Conservation (phyloP, 1,284 basidiomycete species). For the Amylostereum chailletii region DNA sequence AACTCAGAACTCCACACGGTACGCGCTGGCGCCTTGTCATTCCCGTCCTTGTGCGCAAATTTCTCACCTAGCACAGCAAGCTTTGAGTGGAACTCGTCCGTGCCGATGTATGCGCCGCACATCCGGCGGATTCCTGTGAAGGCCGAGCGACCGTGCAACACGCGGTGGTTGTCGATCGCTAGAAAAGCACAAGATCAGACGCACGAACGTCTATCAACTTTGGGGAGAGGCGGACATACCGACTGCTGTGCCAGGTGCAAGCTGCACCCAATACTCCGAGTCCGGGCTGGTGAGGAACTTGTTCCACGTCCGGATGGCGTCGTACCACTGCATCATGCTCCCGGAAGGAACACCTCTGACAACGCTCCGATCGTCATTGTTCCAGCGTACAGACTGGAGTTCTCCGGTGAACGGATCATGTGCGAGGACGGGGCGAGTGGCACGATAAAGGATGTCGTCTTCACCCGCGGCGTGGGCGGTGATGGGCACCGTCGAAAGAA, state of each 20-base stretch:
- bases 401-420: constrained; percentile 57
- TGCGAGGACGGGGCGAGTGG: constrained; percentile 60
- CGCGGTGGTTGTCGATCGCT: constrained; percentile 93
- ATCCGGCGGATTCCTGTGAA: constrained; percentile 86
- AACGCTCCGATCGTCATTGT: constrained; percentile 89
- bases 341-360: constrained; percentile 52
- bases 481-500: constrained; percentile 65
- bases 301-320: constrained; percentile 78
- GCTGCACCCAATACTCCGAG: constrained; percentile 87
- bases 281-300: constrained; percentile 68
- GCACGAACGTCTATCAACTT: background rate
- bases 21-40: constrained; percentile 5
- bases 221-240: constrained; percentile 38
- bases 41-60: constrained; percentile 25
- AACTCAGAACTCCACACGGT: constrained; percentile 24
- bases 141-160: constrained; percentile 86
- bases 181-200: constrained; percentile 5
- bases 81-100: constrained; percentile 83
- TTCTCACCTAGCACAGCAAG: constrained; percentile 59
- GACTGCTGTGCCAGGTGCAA: constrained; percentile 79
- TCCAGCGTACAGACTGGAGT: constrained; percentile 83
- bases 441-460: constrained; percentile 51
- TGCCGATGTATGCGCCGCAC: constrained; percentile 92
- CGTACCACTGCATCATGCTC: constrained; percentile 68
- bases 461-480: constrained; percentile 89